Base-by-base conservation (phyloP, 345 rosid species). In the Salix dunnii region DNA sequence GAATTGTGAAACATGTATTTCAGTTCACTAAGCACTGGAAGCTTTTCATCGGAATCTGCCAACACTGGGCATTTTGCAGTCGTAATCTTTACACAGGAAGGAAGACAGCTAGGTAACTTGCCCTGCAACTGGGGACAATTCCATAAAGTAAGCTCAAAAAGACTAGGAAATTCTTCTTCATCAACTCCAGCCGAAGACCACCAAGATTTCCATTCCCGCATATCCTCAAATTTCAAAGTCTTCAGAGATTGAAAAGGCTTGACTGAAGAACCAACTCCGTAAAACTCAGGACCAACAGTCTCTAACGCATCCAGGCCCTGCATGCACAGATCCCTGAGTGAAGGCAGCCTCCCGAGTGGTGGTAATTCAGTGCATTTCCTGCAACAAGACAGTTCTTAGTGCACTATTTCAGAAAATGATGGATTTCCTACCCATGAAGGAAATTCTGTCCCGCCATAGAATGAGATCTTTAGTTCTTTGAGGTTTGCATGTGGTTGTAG, bases 161-260 rank as follows among this genome's bases (percentile, higher is more conserved):
- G 82, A 17, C 79, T 28, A 36, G 86, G 85, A 65, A 87, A 85
- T n/a, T 69, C 72, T 20, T 67, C 76, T 61, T 10, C 75, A 9
- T 31, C 66, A 63, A 63, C 35, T 30, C 74, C 5, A 60, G 71
- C 11, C 76, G 67, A 51, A 42, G 53, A 85, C 36, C 7, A 35
- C 17, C 89, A 84, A 36, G 76, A 75, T 53, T 76, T 75, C 89
- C 86, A 82, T 68, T 79, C 77, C 11, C 10, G 74, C 51, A 83
- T 82, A 67, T 21, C 18, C 60, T 38, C 66, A 38, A 86, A 82
- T 51, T 40, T 1, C 6, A 71, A 58, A 21, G 42, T 63, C 72
- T 71, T 72, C 65, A 80, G 38, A 5, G 68, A 70, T 2, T 71
- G 79, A 48, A 75, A 75, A 63, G 75, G 76, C 66, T 35, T 61